Evolutionary conservation across 75 land plant genomes (phyloP).

Genomic region (Ceratopteris richardii): DNA sequence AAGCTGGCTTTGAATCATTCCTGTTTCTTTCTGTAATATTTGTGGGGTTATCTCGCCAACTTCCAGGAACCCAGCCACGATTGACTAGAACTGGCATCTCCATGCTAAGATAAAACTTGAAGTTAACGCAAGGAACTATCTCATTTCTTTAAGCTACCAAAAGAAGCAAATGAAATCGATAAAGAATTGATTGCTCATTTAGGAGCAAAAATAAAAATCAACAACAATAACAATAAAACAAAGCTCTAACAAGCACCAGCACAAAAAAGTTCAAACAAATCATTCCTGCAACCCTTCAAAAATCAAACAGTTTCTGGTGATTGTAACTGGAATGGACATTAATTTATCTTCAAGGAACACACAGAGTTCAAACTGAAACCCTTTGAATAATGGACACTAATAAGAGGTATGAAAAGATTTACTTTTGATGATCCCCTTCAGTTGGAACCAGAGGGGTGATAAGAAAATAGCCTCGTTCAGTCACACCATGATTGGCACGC

Average conservation of each 20-base stretch:
- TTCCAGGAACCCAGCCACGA: slow-evolving; percentile 95
- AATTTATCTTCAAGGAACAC: too few species aligned
- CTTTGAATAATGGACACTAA: too few species aligned
- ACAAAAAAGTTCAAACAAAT: too few species aligned
- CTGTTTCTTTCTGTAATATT: slow-evolving; percentile 2
- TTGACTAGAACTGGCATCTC: slow-evolving; percentile 80
- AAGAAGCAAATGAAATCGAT: neutral
- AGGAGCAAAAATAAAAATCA: neutral
- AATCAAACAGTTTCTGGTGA: too few species aligned
- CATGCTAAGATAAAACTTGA: slow-evolving; percentile 50
- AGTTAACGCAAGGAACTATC: neutral
- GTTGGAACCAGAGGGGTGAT: slow-evolving; percentile 67
- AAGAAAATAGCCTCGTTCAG: slow-evolving; percentile 81
- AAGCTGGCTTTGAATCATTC: too few species aligned
- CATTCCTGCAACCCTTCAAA: too few species aligned
- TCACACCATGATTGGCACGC: slow-evolving; percentile 75
- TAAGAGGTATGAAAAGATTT: too few species aligned
- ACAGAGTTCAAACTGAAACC: too few species aligned
- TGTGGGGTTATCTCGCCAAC: slow-evolving; percentile 51
- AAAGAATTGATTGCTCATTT: neutral
- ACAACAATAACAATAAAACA: too few species aligned
- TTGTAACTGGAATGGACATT: too few species aligned
- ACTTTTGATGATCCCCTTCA: neutral
- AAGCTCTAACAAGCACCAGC: too few species aligned
- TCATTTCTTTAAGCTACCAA: neutral